Conservation (phyloP, 2,329 filamentous ascomycete genomes). For the Fusarium oligoseptatum region DNA sequence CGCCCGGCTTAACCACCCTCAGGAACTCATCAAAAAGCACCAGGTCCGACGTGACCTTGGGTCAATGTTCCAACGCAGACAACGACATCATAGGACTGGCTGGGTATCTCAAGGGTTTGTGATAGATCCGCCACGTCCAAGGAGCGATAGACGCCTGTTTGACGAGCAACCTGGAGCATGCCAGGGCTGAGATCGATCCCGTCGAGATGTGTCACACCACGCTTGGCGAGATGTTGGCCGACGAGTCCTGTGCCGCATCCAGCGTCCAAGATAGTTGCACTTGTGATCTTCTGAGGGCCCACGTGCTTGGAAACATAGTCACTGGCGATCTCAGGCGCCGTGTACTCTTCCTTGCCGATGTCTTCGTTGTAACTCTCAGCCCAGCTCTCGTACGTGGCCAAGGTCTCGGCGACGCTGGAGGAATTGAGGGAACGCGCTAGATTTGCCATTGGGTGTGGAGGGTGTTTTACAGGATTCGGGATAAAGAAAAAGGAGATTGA, state of each 20-base stretch:
- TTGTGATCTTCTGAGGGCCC: slow-evolving; percentile 9
- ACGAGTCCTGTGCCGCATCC: slow-evolving; percentile 67
- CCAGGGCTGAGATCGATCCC: slow-evolving; percentile 63
- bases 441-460: slow-evolving; percentile 8
- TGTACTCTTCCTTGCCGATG: slow-evolving; percentile 51
- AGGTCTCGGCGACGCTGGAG: slow-evolving; percentile 25
- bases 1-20: slow-evolving; percentile 57
- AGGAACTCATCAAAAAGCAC: slow-evolving; percentile 62
- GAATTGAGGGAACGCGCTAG: slow-evolving; percentile 26
- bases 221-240: slow-evolving; percentile 56
- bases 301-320: slow-evolving; percentile 40
- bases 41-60: slow-evolving; percentile 63
- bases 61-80: slow-evolving; percentile 67
- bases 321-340: slow-evolving; percentile 54
- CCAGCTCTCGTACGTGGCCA: slow-evolving; percentile 44
- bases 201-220: slow-evolving; percentile 57
- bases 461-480: too few species aligned
- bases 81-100: slow-evolving; percentile 60
- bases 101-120: slow-evolving; percentile 51
- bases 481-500: background rate
- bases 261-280: slow-evolving; percentile 58
- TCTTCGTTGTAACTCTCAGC: slow-evolving; percentile 47
- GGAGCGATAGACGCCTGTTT: slow-evolving; percentile 58
- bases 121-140: slow-evolving; percentile 59
- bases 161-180: slow-evolving; percentile 62